These are phyloP conservation scores for Lentinula aciculospora DNA, from an alignment of 768 basidiomycete species.

Conservation along the genomic window DNA sequence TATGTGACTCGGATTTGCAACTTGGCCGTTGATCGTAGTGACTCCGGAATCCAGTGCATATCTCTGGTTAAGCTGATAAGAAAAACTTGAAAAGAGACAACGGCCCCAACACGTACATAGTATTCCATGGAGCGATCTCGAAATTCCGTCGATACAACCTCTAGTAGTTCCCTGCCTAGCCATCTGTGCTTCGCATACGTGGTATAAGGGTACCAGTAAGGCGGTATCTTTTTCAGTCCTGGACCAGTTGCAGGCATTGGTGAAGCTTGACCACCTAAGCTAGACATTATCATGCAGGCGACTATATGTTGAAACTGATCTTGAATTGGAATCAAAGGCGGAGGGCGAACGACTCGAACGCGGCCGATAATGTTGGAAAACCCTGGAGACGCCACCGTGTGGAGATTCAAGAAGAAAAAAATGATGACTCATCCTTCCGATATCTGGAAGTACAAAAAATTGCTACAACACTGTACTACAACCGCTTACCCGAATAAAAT, in stretches of 20 bases:
- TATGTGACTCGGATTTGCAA: slow-evolving; percentile 75
- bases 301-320: slow-evolving; percentile 5
- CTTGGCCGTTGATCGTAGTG: slow-evolving; percentile 89
- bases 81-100: background rate
- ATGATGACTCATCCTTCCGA: background rate
- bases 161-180: slow-evolving; percentile 81
- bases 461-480: too few relatives aligned
- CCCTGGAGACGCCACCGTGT: background rate
- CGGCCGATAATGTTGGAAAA: slow-evolving; percentile 3
- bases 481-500: too few relatives aligned
- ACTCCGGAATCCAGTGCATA: slow-evolving; percentile 77
- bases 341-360: slow-evolving; percentile 5
- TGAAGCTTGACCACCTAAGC: background rate
- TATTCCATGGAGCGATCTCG: slow-evolving; percentile 92
- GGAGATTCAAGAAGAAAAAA: background rate
- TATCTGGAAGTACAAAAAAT: too few relatives aligned
- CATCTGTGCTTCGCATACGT: slow-evolving; percentile 92
- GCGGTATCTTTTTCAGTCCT: slow-evolving; percentile 9
- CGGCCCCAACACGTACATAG: slow-evolving; percentile 61
- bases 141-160: slow-evolving; percentile 92
- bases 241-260: background rate
- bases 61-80: slow-evolving; percentile 13
- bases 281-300: slow-evolving; percentile 4
- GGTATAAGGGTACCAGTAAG: slow-evolving; percentile 69
- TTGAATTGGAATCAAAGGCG: background rate